Conservation (phyloP, 2,329 filamentous ascomycete species). For the Colletotrichum musae region DNA sequence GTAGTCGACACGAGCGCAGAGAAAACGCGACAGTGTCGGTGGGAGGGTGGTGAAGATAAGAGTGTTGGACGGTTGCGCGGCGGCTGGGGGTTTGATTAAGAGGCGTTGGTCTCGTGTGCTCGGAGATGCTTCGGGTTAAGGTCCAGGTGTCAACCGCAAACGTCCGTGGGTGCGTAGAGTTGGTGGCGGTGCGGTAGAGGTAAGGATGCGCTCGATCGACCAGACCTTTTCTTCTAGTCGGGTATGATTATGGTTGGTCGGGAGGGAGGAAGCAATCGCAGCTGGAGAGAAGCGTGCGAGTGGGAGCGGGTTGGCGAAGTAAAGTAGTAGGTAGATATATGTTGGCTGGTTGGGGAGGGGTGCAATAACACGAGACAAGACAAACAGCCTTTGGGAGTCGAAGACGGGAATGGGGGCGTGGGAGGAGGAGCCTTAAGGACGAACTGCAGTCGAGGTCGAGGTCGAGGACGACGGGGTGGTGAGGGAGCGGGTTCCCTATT, state of each 20-base stretch:
- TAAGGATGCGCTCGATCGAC: conserved; percentile 23
- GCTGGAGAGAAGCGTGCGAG: conserved; percentile 17
- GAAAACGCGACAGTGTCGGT: conserved; percentile 8
- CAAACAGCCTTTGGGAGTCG: conserved; percentile 3
- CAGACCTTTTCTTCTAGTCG: neutral
- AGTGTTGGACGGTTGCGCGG: neutral
- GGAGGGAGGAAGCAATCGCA: conserved; percentile 9
- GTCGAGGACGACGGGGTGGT: neutral
- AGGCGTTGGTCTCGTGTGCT: conserved; percentile 34
- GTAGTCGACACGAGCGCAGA: neutral
- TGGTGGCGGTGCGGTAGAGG: conserved; percentile 1
- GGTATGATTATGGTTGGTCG: neutral
- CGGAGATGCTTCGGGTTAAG: conserved; percentile 20
- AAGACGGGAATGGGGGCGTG: conserved; percentile 18
- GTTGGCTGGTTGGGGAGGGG: conserved; percentile 14
- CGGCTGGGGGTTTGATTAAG: conserved; percentile 15
- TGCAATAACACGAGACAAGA: conserved; percentile 2
- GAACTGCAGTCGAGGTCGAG: neutral
- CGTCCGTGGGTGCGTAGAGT: conserved; percentile 7
- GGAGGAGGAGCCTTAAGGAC: conserved; percentile 24
- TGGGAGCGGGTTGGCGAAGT: conserved; percentile 33
- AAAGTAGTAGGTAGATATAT: conserved; percentile 7
- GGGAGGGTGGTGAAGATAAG: neutral
- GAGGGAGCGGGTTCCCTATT: conserved; percentile 34
- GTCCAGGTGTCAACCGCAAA: conserved; percentile 20